A percentile compares a stretch with the other conserved stretches of the same genome.
phyloP scores from a whole-genome alignment of 2,329 filamentous ascomycete genomes.

The Plectosphaerella sp. region DNA sequence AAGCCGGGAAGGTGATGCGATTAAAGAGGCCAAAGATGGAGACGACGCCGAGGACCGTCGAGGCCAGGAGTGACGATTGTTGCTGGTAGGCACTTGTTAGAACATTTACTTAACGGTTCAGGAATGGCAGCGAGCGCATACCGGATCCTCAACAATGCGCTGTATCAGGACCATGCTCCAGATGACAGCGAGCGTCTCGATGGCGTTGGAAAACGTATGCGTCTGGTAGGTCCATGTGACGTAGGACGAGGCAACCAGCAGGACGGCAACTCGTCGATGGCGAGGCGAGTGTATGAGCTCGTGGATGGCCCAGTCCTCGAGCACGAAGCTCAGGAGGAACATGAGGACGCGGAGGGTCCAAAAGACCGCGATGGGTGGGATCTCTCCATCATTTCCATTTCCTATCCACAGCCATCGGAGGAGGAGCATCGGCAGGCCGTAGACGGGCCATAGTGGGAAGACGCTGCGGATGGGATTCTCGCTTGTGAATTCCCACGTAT shows the following conservation, averaged over 20 bases:
- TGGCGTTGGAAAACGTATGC: conserved; percentile 96
- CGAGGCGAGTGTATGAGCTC: conserved; percentile 78
- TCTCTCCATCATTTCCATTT: conserved; percentile 69
- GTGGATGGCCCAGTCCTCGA: conserved; percentile 96
- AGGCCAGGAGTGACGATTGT: conserved; percentile 70
- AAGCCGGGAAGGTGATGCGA: conserved; percentile 94
- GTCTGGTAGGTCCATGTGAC: conserved; percentile 99
- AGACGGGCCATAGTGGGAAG: conserved; percentile 93
- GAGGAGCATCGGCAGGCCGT: conserved; percentile 89
- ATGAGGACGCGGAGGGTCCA: conserved; percentile 85
- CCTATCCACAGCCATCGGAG: conserved; percentile 91
- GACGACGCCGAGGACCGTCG: conserved; percentile 73
- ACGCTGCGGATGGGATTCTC: conserved; percentile 87
- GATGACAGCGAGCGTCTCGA: conserved; percentile 87
- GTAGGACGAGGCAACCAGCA: conserved; percentile 91
- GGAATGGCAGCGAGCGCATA: conserved; percentile 36
- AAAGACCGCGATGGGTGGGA: conserved; percentile 82
- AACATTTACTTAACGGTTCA: no score
- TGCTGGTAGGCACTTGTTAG: conserved; percentile 43
- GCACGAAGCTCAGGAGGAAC: conserved; percentile 91
- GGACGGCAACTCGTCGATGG: conserved; percentile 66
- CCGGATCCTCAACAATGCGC: conserved; percentile 75
- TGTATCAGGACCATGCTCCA: conserved; percentile 93
- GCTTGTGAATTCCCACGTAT: conserved; percentile 95
- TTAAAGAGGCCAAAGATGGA: conserved; percentile 89